Evolutionary conservation across 2,329 filamentous ascomycete genomes (phyloP), one percentile per base, ranked within the genome.

Genomic region (Fusarium sp.): DNA sequence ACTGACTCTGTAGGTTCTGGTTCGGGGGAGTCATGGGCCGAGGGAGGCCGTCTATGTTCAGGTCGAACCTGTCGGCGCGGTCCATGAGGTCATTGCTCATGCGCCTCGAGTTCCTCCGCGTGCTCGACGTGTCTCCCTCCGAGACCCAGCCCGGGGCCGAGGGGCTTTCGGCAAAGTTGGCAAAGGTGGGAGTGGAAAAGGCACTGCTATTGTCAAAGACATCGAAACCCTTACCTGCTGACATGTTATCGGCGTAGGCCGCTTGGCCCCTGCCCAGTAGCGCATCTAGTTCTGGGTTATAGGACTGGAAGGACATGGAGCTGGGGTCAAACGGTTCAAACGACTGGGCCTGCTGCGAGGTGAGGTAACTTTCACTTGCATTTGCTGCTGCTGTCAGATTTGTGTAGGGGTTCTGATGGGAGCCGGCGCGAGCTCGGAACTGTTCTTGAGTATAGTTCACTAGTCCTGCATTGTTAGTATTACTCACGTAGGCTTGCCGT

Each of bases 361-460:
- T 83, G 45, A 90, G 83, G 78, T 89, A 92, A 83, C 85, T 87
- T 81, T 90, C 90, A 84, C 84, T 85, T 71, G 81, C 79, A 74
- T 80, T 80, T 67, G 80, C 71, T 70, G 82, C 76, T 67, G 80
- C 71, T 70, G 82, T 76, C 76, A 82, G 71, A 70, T 79, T 75
- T 74, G 77, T 76, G 69, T 81, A 80, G 67, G 81, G 80, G 76
- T 81, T 70, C 32, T 81, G 79, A 5, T 77, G 76, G 68, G 82
- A 88, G 89, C 93, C 92, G 91, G 93, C 93, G 91, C 93, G 92
- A 90, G 90, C 90, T 89, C 84, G 95, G 90, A 86, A 91, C 89
- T 79, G 77, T 90, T 95, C 93, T 90, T 95, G 93, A 89, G 87
- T 86, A 78, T 72, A 77, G 70, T 75, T 85, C 86, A 89, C 79